A percentile compares a stretch with the other conserved stretches of the same genome.
Evolutionary conservation across 495 filamentous ascomycete genomes (phyloP).

Genomic region (Talaromyces thailandensis): DNA sequence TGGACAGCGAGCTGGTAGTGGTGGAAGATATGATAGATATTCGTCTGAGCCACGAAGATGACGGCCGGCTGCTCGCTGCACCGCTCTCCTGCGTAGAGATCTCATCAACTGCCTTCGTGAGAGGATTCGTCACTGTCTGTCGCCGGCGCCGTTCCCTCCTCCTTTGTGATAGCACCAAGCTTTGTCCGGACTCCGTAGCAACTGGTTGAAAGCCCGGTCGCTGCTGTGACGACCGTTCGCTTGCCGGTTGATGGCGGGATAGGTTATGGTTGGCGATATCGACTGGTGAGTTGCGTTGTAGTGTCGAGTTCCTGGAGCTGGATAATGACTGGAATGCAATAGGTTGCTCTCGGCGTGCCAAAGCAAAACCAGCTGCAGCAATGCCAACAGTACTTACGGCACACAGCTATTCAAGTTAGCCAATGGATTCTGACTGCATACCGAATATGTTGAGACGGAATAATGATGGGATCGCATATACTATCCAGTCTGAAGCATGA

Average conservation of each 20-base stretch:
- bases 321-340: neutral
- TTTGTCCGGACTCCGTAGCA: conserved; percentile 9
- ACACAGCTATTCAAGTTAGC: conserved; percentile 47
- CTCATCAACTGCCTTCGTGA: conserved; percentile 11
- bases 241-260: neutral
- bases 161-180: conserved; percentile 1
- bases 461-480: neutral
- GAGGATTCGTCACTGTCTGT: conserved; percentile 30
- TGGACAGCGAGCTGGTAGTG: conserved; percentile 56
- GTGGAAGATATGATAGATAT: conserved; percentile 63
- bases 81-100: conserved; percentile 13
- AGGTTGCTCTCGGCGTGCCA: conserved; percentile 46
- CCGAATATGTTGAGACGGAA: neutral
- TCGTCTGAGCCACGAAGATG: conserved; percentile 67
- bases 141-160: conserved; percentile 24
- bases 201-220: neutral
- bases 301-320: neutral
- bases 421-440: neutral
- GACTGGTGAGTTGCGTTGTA: neutral
- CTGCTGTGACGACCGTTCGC: conserved; percentile 3
- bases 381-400: conserved; percentile 61
- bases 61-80: conserved; percentile 24
- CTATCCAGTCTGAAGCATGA: neutral
- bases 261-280: neutral
- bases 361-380: conserved; percentile 54